phyloP scores from a whole-genome alignment of 2,329 filamentous ascomycete species.

The Alternaria consortialis region DNA sequence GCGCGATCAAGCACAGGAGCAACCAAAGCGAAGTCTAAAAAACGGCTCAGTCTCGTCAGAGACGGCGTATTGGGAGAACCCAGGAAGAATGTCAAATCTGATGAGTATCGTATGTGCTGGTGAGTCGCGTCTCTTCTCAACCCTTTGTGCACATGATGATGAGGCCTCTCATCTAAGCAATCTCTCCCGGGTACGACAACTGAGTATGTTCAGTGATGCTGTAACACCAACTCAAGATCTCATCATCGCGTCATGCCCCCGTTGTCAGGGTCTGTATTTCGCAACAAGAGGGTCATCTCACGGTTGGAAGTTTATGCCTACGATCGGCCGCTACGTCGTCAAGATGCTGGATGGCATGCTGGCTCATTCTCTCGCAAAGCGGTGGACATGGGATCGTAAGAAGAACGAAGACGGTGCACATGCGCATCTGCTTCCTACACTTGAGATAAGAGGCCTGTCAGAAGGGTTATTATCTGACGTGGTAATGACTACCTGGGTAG shows the following conservation, averaged over 20 bases:
- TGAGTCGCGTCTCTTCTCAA: too few species aligned
- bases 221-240: too few species aligned
- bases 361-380: not conserved
- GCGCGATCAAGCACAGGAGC: not conserved
- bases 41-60: not conserved
- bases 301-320: too few species aligned
- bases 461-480: too few species aligned
- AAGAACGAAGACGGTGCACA: not conserved
- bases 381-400: not conserved
- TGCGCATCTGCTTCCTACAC: fast-evolving
- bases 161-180: too few species aligned
- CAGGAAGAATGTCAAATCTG: not conserved
- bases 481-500: too few species aligned
- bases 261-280: not conserved
- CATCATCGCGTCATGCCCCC: not conserved
- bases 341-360: too few species aligned
- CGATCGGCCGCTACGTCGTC: too few species aligned
- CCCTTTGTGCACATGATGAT: too few species aligned
- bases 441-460: not conserved
- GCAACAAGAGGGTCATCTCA: not conserved
- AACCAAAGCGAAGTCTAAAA: not conserved
- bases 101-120: not conserved
- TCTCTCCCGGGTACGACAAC: too few species aligned
- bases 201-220: too few species aligned
- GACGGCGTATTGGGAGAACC: not conserved